Evolutionary conservation across 2,329 filamentous ascomycete genomes (phyloP), one percentile per base, ranked within the genome.

Genomic region (Apiospora malaysiana): DNA sequence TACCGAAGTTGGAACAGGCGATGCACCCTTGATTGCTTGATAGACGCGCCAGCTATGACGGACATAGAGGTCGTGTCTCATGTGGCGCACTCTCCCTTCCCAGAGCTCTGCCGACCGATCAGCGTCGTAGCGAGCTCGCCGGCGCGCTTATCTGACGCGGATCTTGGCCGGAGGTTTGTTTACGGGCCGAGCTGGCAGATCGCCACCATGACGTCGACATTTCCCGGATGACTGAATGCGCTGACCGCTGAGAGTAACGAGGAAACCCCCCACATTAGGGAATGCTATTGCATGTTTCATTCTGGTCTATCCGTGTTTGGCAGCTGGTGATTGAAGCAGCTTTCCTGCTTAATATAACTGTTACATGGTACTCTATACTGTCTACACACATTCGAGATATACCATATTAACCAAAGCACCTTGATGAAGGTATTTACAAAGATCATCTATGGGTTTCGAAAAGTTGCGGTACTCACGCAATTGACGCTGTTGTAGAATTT

Each of bases 161-260:
- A 40, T 63, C 27, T 63, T n/a, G 56, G 32, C 32, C 32, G 56
- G 45, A 32, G 18, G 4, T 10, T 32, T 32, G 12, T n/a, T n/a
- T 40, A n/a, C 56, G 32, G 56, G 56, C 56, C 56, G 56, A 40
- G 32, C 18, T 40, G 8, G 56, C 16, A 40, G 12, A 5, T 32
- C 56, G 56, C 56, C 56, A 63, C 18, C 56, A 63, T 63, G 56
- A 63, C 56, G 56, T 63, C 32, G 56, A 23, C 32, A 63, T 40
- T 8, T 40, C n/a, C 56, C 18, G 32, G 56, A 40, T n/a, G 32
- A 40, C 32, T 40, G 56, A 40, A 63, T 23, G 56, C 32, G 56
- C 21, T 63, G 56, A n/a, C 27, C 32, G 32, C 18, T 63, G 32
- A 9, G 7, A n/a, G 27, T 7, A 27, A 16, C 5, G 40, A 40